Evolutionary conservation across 225 moss, liverwort and hornwort genomes (phyloP), one percentile per base, ranked within the genome.

Genomic region (Pleurozium schreberi): DNA sequence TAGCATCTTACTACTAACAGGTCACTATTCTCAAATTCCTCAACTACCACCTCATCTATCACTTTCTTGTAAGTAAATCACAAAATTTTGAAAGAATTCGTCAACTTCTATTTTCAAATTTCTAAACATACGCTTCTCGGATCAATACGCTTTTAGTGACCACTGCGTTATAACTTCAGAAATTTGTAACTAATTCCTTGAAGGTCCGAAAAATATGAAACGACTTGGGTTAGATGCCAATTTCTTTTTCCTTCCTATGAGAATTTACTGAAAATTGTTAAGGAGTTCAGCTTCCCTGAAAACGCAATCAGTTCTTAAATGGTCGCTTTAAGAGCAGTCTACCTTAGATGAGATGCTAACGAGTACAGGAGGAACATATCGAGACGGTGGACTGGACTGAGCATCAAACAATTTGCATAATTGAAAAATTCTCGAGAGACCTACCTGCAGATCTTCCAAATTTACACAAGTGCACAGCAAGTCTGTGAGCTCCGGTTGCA

Each of bases 361-460:
- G 33, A 28, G 21, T 70, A 22, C 15, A 55, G 7, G 10, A 70
- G 42, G 55, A 38, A 25, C 27, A 55, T 12, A 9, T 18, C 15
- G 23, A 71, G 70, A 71, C 17, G 59, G 59, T 57, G 59, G 20
- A 34, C 21, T 57, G 57, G 50, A 55, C 70, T 70, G 31, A 42
- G 69, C 5, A 57, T 57, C 70, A 33, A 71, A 71, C 22, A 71
- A 43, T 43, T 43, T 68, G n/a, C 84, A 68, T 7, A 43, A 34
- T 18, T 36, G 40, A 55, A 42, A 27, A 43, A 43, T 34, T 42
- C 25, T 23, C 22, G 18, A 34, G 34, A 31, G 59, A 5, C 47
- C n/a, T 89, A 93, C 94, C 93, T 94, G 92, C 27, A 94, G 91
- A 40, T 93, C 93, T 65, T 93, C 92, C 91, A 94, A 74, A 71